Base-by-base conservation (phyloP, 2,329 filamentous ascomycete species). In the Reticulascus tulasneorum region DNA sequence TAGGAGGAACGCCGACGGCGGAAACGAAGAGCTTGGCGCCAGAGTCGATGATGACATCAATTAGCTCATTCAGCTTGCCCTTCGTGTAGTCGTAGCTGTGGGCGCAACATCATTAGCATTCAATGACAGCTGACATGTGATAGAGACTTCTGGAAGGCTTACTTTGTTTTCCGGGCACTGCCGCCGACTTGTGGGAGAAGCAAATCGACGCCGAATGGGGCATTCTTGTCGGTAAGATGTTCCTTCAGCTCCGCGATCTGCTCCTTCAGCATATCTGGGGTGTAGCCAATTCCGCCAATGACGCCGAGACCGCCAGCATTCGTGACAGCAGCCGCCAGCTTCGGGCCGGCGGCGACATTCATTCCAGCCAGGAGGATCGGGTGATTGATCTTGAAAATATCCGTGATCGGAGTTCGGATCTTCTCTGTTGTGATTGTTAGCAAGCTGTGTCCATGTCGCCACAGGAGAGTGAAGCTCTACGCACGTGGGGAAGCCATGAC, bases 31-130 rank as follows among this genome's bases (percentile, higher is more conserved):
- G 80, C 64, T 82, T 90, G 44, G 89, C 86, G 48, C 87, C 87
- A 37, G 83, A 87, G 56, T 94, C 84, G 69, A 98, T 95, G 67
- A 96, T 83, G 57, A 96, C 89, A 60, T 89, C 83, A 60, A 94
- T 66, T 38, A 98, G 80, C 62, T 91, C 86, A 63, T 86, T 75
- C 46, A 98, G 86, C 72, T 97, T 97, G 63, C 93, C 93, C 75
- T 98, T 97, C 58, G 93, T 98, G 75, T 98, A 98, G 69, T 98
- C 93, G 68, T 97, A 95, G 79, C 91, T 96, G 55, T 38, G 23
- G 8, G 5, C 10, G 6, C 3, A n/a, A 12, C n/a, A 28, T n/a
- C 11, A 20, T 35, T 25, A 35, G 23, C 20, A 15, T 21, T 26
- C 10, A 23, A 9, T 27, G 10, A 9, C 10, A 11, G 7, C 13